Evolutionary conservation across 139 green algal genomes (phyloP), one percentile per base, ranked within the genome.

Genomic region (Desmodesmus armatus): DNA sequence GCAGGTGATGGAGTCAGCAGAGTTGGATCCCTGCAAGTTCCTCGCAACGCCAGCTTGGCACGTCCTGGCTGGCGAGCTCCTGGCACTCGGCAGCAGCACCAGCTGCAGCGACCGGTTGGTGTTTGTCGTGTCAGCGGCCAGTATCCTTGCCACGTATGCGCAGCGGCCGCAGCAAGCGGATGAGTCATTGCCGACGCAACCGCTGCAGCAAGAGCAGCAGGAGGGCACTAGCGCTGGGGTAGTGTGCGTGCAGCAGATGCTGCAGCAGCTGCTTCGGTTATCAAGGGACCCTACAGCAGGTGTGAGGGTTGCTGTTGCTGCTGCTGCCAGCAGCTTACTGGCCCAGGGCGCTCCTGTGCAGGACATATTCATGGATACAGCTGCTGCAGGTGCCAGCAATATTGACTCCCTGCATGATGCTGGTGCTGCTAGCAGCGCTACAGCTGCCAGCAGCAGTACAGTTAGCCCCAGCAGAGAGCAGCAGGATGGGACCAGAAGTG

Each of bases 21-120:
- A n/a, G n/a, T n/a, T 72, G 29, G 76, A 82, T 71, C 76, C 76
- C 1, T 82, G 76, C 43, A 53, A 31, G 23, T 71, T 41, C 40
- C 37, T 82, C 25, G 35, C 53, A 3, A 82, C 76, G 5, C 76
- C 76, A 4, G n/a, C 76, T 11, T 82, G 76, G 53, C 27, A 43
- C 55, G 55, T 25, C 9, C 25, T 55, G 13, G 53, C 55, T 13
- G 35, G 19, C 2, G 76, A 82, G 19, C 55, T 82, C 6, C 55
- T n/a, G 0, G 55, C n/a, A 1, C 43, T 82, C n/a, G 25, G 15
- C 27, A 73, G 55, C 13, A 39, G 25, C n/a, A 41, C 37, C 35
- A 82, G 62, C 37, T 58, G 76, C 55, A 41, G 25, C 3, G 76
- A 82, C 25, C 53, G 76, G 37, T 55, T 72, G 55, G 76, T 41